These are phyloP conservation scores for Talaromyces marneffei DNA, from an alignment of 2,329 filamentous ascomycete species.

Conservation along the genomic window DNA sequence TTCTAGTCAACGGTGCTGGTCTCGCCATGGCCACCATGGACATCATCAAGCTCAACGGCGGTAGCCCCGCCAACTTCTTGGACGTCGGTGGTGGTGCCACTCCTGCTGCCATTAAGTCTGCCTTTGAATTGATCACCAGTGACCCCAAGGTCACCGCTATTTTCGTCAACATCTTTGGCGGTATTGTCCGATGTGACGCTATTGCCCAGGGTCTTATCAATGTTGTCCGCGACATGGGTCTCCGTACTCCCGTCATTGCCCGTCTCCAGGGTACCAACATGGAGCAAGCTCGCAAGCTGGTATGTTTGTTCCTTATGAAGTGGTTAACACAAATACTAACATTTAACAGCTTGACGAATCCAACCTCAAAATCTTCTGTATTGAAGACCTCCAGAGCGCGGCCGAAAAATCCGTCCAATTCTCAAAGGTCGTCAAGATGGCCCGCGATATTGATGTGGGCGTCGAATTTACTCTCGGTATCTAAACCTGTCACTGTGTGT, in stretches of 20 bases:
- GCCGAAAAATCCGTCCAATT: slow-evolving; percentile 98
- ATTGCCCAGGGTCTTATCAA: slow-evolving; percentile 95
- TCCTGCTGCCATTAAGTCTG: slow-evolving; percentile 90
- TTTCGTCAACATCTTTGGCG: slow-evolving; percentile 99
- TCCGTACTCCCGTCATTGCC: slow-evolving; percentile 94
- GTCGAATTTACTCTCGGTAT: slow-evolving; percentile 94
- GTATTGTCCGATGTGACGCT: slow-evolving; percentile 95
- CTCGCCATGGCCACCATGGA: slow-evolving; percentile 99
- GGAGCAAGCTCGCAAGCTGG: slow-evolving; percentile 79
- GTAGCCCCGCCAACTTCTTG: slow-evolving; percentile 93
- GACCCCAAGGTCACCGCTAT: slow-evolving; percentile 97
- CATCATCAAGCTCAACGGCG: slow-evolving; percentile 99
- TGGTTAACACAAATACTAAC: slow-evolving; percentile 1
- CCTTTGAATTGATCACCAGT: slow-evolving; percentile 97
- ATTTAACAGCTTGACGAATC: slow-evolving; percentile 74
- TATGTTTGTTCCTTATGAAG: slow-evolving; percentile 32
- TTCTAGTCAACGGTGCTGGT: slow-evolving; percentile 84
- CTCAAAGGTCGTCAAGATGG: slow-evolving; percentile 98
- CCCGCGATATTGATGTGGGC: slow-evolving; percentile 93
- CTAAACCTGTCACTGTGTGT: slow-evolving; percentile 46
- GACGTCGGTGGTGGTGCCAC: slow-evolving; percentile 98
- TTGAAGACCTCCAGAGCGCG: slow-evolving; percentile 93
- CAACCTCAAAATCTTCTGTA: slow-evolving; percentile 98
- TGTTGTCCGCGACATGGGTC: slow-evolving; percentile 89
- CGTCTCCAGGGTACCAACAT: slow-evolving; percentile 98